Conservation (phyloP, 768 basidiomycete species). For the Tubosaeta sp. region DNA sequence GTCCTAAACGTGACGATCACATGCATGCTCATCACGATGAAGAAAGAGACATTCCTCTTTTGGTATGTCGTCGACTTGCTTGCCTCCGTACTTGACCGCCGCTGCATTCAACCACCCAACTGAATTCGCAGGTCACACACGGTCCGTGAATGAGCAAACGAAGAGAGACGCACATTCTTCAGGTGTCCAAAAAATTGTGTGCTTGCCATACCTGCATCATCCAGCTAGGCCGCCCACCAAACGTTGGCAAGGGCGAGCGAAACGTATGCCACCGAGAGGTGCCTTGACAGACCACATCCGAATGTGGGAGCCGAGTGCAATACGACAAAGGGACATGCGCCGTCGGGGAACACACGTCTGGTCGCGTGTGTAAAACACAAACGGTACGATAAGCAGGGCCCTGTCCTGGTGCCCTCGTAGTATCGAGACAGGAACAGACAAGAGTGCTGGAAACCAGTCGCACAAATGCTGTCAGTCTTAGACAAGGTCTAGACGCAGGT, state of each 20-base stretch:
- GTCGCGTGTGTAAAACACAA: slow-evolving; percentile 11
- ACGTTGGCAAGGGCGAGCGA: slow-evolving; percentile 12
- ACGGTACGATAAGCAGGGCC: neutral
- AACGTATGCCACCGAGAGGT: neutral
- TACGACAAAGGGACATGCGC: neutral
- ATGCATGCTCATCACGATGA: neutral
- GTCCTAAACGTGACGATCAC: neutral
- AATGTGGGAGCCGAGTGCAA: neutral
- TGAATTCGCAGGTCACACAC: neutral
- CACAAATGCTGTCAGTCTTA: slow-evolving; percentile 9
- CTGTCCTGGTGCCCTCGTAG: slow-evolving; percentile 8
- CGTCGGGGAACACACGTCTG: slow-evolving; percentile 11
- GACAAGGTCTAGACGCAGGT: slow-evolving; percentile 3
- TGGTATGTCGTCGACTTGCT: slow-evolving; percentile 4
- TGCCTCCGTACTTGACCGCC: slow-evolving; percentile 13
- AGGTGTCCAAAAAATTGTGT: neutral
- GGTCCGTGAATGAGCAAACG: neutral
- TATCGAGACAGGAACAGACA: slow-evolving; percentile 16
- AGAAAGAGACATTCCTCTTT: neutral
- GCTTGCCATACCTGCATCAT: slow-evolving; percentile 15
- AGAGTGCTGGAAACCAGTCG: slow-evolving; percentile 12
- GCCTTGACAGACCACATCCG: neutral
- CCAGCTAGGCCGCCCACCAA: no score
- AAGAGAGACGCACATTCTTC: neutral
- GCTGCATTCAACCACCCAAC: slow-evolving; percentile 12